Evolutionary conservation across 345 rosid species (phyloP).

Genomic region (Passiflora organensis): DNA sequence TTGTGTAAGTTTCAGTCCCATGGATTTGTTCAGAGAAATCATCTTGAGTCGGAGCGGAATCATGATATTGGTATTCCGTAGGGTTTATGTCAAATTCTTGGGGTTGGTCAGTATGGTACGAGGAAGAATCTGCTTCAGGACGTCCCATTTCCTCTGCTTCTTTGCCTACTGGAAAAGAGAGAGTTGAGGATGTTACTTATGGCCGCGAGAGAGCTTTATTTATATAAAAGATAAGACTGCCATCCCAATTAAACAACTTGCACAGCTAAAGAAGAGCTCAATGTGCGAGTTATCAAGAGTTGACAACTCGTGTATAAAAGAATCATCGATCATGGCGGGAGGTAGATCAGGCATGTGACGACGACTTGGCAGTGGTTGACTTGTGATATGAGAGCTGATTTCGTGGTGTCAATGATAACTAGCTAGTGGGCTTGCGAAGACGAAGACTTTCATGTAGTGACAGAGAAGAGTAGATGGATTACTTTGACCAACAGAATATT

Average conservation of each 20-base stretch:
- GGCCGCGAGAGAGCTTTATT: neutral
- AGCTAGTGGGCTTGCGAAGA: neutral
- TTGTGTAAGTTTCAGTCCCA: neutral
- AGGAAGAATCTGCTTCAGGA: conserved; percentile 1
- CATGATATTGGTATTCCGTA: neutral
- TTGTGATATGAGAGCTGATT: neutral
- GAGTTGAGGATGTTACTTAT: neutral
- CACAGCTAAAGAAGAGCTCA: too few relatives aligned
- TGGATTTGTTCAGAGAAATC: neutral
- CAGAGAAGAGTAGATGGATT: neutral
- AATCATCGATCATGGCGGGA: neutral
- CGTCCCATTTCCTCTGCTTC: conserved; percentile 9
- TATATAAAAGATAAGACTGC: too few relatives aligned
- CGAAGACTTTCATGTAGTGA: neutral
- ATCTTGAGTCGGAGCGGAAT: neutral
- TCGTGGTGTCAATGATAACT: neutral
- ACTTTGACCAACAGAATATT: neutral
- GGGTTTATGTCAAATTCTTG: neutral
- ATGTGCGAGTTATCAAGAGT: too few relatives aligned
- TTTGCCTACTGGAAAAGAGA: neutral
- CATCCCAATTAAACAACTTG: too few relatives aligned
- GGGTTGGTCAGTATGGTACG: neutral
- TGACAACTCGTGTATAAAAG: neutral
- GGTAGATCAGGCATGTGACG: neutral
- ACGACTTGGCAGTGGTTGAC: neutral